These are phyloP conservation scores for Aphanocladium album DNA, from an alignment of 2,329 filamentous ascomycete species.

Conservation along the genomic window DNA sequence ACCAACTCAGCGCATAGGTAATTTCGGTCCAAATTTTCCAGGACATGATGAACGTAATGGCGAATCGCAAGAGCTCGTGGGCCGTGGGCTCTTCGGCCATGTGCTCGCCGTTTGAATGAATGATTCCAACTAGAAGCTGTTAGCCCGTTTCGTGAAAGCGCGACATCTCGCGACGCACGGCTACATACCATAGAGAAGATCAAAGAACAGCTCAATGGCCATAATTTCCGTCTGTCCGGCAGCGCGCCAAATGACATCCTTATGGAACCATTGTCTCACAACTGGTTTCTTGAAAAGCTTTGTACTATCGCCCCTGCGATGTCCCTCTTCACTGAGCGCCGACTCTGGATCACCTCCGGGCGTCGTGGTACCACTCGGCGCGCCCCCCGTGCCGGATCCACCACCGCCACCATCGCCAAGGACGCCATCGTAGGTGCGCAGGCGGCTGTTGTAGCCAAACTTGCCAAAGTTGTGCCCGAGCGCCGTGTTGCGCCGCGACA, in stretches of 20 bases:
- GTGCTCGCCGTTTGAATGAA: constrained; percentile 58
- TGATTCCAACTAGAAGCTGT: constrained; percentile 47
- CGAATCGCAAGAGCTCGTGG: constrained; percentile 52
- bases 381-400: constrained; percentile 1
- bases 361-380: constrained; percentile 18
- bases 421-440: constrained; percentile 41
- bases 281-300: constrained; percentile 55
- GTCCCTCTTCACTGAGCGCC: constrained; percentile 25
- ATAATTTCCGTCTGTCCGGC: constrained; percentile 55
- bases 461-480: constrained; percentile 58
- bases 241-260: constrained; percentile 58
- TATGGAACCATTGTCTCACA: constrained; percentile 62
- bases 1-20: constrained; percentile 53
- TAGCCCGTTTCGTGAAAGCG: constrained; percentile 10
- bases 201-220: constrained; percentile 60
- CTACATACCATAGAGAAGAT: constrained; percentile 54
- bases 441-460: constrained; percentile 56
- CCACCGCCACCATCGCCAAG: constrained; percentile 5
- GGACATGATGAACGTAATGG: constrained; percentile 56
- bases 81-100: constrained; percentile 52
- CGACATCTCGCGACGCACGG: neutral
- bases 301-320: constrained; percentile 38
- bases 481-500: constrained; percentile 49
- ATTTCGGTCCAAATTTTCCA: constrained; percentile 63
- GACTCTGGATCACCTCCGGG: constrained; percentile 18